Base-by-base conservation (phyloP, 1,139 yeast genomes). In the Pichia sp. region DNA sequence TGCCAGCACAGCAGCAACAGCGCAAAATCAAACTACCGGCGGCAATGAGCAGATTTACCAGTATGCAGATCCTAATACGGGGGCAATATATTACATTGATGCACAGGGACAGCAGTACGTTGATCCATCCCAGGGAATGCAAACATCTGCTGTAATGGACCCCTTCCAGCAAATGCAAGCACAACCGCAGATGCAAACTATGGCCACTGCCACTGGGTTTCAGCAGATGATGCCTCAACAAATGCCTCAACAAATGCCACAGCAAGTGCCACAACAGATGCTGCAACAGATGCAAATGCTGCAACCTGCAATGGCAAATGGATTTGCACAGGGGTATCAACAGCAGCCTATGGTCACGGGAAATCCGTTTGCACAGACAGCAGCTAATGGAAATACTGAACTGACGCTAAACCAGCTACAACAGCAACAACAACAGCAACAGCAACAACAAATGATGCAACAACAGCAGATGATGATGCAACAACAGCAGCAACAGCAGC, bases 31-130 rank as follows among this genome's bases (percentile, higher is more conserved):
- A 19, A 44, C 53, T 18, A 42, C 38, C 22, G 47, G 49, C 27
- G 49, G 38, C 40, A 14, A 16, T 15, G 27, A 25, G 11, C 58
- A 53, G 37, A 52, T 72, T 28, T 77, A 70, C 47, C 83, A 76
- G 50, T 77, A 74, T 49, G 66, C 79, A 9, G 83, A 77, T 47
- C 82, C 82, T 6, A 55, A 66, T 12, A 74, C 81, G 0, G 83
- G 83, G 17, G 68, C 67, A 38, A 56, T 75, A n/a, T 71, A 72
- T 30, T 74, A 76, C 46, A 65, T 77, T 31, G 84, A 77, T 49
- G 58, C 61, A 1, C 71, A 68, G 41, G 79, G 80, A 3, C 79
- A 74, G 51, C 77, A 73, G 49, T 74, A 74, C 45, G 56, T 73
- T 46, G 79, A 73, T 51, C 75, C 77, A 13, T 62, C 50, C 37